A percentile compares a stretch with the other conserved stretches of the same genome.
Conservation (phyloP, 2,329 filamentous ascomycete species). For the Beauveria scarabaeidicola region DNA sequence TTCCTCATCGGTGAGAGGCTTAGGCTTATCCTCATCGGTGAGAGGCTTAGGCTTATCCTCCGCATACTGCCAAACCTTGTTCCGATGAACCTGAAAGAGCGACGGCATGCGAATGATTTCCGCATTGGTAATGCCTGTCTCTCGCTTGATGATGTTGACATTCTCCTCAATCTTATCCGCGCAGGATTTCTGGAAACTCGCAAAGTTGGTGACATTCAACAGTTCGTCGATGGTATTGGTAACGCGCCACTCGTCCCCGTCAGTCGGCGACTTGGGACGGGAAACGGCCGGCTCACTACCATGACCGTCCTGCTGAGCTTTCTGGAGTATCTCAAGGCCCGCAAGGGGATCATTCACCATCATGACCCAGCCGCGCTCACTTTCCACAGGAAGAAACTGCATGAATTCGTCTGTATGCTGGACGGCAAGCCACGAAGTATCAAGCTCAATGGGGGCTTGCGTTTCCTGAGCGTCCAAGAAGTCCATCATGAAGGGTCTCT, state of each 20-base stretch:
- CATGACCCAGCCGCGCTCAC: constrained; percentile 17
- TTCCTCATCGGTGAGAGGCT: not conserved
- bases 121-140: not conserved
- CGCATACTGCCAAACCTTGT: not conserved
- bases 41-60: not conserved
- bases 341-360: constrained; percentile 17
- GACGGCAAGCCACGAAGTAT: constrained; percentile 19
- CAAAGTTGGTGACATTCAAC: not conserved
- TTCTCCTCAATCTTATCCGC: not conserved
- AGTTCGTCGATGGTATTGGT: constrained; percentile 14
- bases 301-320: constrained; percentile 14
- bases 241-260: not conserved
- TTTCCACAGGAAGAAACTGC: constrained; percentile 20
- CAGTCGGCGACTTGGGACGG: constrained; percentile 1
- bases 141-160: not conserved
- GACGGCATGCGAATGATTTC: not conserved
- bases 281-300: constrained; percentile 14
- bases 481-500: constrained; percentile 14
- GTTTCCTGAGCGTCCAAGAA: constrained; percentile 26
- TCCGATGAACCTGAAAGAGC: not conserved
- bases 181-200: not conserved
- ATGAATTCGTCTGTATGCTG: constrained; percentile 23
- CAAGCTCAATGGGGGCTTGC: constrained; percentile 27
- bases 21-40: too few species aligned
- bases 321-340: constrained; percentile 15